Evolutionary conservation across 805 yeast genomes (phyloP), one percentile per base, ranked within the genome.

Genomic region (Hanseniaspora nectarophila): DNA sequence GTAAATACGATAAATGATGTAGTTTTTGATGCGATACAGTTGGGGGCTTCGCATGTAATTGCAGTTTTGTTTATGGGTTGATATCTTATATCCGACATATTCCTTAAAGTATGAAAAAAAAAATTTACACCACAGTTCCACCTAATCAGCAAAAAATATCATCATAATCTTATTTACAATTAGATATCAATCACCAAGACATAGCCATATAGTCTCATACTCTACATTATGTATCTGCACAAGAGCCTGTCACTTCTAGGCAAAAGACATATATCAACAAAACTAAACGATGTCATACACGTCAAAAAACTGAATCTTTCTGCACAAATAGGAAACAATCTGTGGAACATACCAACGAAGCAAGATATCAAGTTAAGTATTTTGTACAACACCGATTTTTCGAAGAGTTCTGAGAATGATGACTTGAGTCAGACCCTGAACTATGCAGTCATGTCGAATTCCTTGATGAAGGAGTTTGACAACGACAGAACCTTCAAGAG

Each of bases 371-470:
- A 68, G 2, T 70, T 85, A 6, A 74, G 83, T 10, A 71, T 85
- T 24, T 70, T 73, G 42, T 73, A 85, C 56, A 68, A 69, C 32
- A 84, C 95, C 0, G 78, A 80, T 59, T 82, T 89, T 60, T 70
- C 75, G 23, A 70, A 75, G 52, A 89, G 95, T n/a, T 79, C 90
- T n/a, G 66, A 68, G 12, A 77, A 81, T 0, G 97, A 90, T 66
- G 90, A 89, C 61, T 72, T 90, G 58, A 76, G 78, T 54, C 78
- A 83, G 60, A 83, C 96, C 5, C 75, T 90, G 56, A 90, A 90
- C 66, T 90, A 90, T 65, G 97, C 95, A 2, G 88, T 80, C 4
- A 74, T 90, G 4, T 78, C 90, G 4, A 71, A 86, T 47, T 76
- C 77, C 38, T 68, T 90, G n/a, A 64, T 21, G 75, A 37, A 70